These are phyloP conservation scores for Epichloe coenophiala DNA, from an alignment of 2,329 filamentous ascomycete species.

Conservation along the genomic window DNA sequence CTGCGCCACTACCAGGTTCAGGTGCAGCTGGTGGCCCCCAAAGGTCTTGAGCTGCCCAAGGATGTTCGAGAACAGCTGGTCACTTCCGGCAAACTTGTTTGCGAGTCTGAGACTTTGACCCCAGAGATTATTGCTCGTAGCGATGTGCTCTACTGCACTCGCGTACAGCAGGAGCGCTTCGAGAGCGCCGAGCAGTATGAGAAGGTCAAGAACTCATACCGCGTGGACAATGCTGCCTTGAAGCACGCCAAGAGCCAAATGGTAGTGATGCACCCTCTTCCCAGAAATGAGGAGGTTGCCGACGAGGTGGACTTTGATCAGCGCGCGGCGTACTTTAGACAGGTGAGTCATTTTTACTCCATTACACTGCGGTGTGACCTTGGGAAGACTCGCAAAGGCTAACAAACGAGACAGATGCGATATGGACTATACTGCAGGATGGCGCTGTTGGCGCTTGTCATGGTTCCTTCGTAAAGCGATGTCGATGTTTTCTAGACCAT, in stretches of 20 bases:
- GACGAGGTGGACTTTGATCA: slow-evolving; percentile 98
- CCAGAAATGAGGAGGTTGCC: slow-evolving; percentile 81
- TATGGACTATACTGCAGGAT: slow-evolving; percentile 97
- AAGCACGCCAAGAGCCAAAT: slow-evolving; percentile 86
- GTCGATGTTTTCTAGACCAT: neutral
- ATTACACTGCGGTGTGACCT: neutral
- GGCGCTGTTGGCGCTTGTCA: slow-evolving; percentile 87
- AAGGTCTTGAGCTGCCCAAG: slow-evolving; percentile 60
- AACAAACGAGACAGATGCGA: slow-evolving; percentile 54
- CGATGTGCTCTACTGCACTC: slow-evolving; percentile 93
- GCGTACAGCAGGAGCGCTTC: slow-evolving; percentile 94
- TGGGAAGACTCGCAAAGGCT: neutral
- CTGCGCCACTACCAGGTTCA: slow-evolving; percentile 92
- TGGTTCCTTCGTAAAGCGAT: slow-evolving; percentile 31
- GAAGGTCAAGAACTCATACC: slow-evolving; percentile 72
- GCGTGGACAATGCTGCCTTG: slow-evolving; percentile 81
- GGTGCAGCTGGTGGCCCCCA: slow-evolving; percentile 81
- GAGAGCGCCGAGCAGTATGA: slow-evolving; percentile 70
- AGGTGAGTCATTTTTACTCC: slow-evolving; percentile 53
- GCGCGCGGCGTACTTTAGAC: slow-evolving; percentile 93
- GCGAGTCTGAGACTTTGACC: slow-evolving; percentile 66
- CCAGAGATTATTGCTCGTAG: slow-evolving; percentile 74
- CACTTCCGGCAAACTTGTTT: slow-evolving; percentile 60
- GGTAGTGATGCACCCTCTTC: slow-evolving; percentile 90
- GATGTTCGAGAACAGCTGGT: slow-evolving; percentile 62